Evolutionary conservation across 768 basidiomycete genomes (phyloP).

Genomic region (Suillus alpinus): DNA sequence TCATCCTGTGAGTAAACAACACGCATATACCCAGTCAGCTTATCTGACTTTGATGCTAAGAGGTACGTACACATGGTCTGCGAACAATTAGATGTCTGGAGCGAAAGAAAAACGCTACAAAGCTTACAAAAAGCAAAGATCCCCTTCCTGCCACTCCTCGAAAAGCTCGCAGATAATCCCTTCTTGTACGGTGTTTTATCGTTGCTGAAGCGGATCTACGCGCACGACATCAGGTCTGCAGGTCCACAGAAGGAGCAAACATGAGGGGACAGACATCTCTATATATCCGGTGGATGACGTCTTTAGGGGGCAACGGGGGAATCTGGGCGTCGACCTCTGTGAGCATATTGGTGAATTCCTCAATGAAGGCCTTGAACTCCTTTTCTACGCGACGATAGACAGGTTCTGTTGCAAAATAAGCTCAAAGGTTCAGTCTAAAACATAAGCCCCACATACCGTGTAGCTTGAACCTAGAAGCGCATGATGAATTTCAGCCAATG

Average conservation of each 20-base stretch:
- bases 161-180: constrained; percentile 78
- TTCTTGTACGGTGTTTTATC: constrained; percentile 96
- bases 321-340: constrained; percentile 76
- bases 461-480: constrained; percentile 69
- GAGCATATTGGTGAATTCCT: constrained; percentile 63
- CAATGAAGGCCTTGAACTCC: constrained; percentile 87
- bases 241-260: neutral
- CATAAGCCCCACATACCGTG: constrained; percentile 46
- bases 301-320: constrained; percentile 86
- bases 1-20: neutral
- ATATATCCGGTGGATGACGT: constrained; percentile 61
- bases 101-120: neutral
- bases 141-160: constrained; percentile 87
- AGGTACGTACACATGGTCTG: neutral
- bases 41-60: neutral
- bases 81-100: neutral
- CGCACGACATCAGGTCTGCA: neutral
- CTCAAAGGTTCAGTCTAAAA: neutral
- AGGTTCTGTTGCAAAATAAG: constrained; percentile 17
- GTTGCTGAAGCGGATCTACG: constrained; percentile 82
- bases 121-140: constrained; percentile 81
- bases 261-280: neutral
- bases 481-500: neutral
- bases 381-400: constrained; percentile 60
- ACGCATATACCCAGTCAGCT: neutral